Conservation (phyloP, 768 basidiomycete genomes). For the Cyclocybe aegerita region DNA sequence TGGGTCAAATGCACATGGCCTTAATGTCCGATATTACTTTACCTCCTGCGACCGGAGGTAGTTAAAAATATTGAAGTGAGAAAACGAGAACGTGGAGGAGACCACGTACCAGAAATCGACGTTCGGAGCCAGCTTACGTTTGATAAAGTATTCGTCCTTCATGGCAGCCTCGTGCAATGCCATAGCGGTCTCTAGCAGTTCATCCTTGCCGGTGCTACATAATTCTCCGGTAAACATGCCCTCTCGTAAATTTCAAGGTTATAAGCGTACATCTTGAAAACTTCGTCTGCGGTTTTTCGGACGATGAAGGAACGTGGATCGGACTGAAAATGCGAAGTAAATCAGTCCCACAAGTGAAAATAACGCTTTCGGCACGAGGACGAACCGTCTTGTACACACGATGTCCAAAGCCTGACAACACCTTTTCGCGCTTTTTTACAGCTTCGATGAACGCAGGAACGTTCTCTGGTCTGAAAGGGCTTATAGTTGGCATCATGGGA, state of each 20-base stretch:
- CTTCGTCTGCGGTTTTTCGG: constrained; percentile 85
- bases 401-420: constrained; percentile 90
- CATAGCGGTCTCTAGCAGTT: constrained; percentile 87
- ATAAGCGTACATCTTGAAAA: constrained; percentile 77
- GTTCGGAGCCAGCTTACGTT: constrained; percentile 81
- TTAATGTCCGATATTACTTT: constrained; percentile 21
- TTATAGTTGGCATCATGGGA: background rate
- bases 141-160: constrained; percentile 88
- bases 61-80: constrained; percentile 8
- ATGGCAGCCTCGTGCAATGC: constrained; percentile 84
- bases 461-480: constrained; percentile 62
- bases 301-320: constrained; percentile 92
- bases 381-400: constrained; percentile 38
- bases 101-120: constrained; percentile 82
- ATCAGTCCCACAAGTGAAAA: background rate
- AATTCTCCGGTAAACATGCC: background rate
- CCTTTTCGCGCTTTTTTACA: constrained; percentile 86
- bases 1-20: constrained; percentile 2
- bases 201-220: constrained; percentile 78
- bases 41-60: constrained; percentile 48
- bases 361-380: constrained; percentile 38
- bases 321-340: constrained; percentile 44
- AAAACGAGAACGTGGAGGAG: background rate
- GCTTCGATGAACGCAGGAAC: constrained; percentile 84
- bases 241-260: background rate